phyloP scores from a whole-genome alignment of 164 flowering plant species.

The Tinospora cordifolia region DNA sequence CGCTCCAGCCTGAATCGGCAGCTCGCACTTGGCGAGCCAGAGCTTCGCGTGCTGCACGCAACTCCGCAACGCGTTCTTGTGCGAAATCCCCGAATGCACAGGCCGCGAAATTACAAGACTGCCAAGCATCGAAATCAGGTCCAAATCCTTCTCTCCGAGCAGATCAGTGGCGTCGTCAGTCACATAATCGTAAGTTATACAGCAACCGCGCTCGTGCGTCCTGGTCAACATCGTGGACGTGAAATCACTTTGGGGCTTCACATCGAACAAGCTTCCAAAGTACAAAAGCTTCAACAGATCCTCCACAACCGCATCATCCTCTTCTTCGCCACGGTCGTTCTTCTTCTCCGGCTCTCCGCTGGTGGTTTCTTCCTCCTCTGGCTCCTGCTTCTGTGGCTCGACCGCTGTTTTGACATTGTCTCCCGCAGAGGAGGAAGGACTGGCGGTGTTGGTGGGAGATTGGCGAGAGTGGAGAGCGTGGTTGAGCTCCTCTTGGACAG shows the following conservation, averaged over 20 bases:
- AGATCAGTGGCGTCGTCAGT: constrained; percentile 88
- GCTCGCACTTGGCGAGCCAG: constrained; percentile 63
- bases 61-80: constrained; percentile 60
- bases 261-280: constrained; percentile 80
- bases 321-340: neutral
- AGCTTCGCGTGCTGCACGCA: constrained; percentile 80
- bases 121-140: constrained; percentile 53
- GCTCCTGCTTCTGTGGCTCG: constrained; percentile 4
- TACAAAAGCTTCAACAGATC: constrained; percentile 67
- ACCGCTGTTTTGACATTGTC: constrained; percentile 5
- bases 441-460: neutral
- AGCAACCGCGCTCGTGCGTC: constrained; percentile 80
- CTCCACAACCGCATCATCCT: constrained; percentile 23
- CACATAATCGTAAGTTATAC: constrained; percentile 87
- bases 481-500: constrained; percentile 58
- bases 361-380: neutral
- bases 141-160: constrained; percentile 78
- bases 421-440: constrained; percentile 1
- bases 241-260: constrained; percentile 65
- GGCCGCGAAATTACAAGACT: constrained; percentile 68
- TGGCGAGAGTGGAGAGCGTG: constrained; percentile 24
- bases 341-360: neutral
- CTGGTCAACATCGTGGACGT: constrained; percentile 64
- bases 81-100: constrained; percentile 57
- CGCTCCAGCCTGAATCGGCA: constrained; percentile 43